A percentile compares a stretch with the other conserved stretches of the same genome.
Evolutionary conservation across 169 alveolate genomes (phyloP).

Genomic region (Amoebophrya sp.): DNA sequence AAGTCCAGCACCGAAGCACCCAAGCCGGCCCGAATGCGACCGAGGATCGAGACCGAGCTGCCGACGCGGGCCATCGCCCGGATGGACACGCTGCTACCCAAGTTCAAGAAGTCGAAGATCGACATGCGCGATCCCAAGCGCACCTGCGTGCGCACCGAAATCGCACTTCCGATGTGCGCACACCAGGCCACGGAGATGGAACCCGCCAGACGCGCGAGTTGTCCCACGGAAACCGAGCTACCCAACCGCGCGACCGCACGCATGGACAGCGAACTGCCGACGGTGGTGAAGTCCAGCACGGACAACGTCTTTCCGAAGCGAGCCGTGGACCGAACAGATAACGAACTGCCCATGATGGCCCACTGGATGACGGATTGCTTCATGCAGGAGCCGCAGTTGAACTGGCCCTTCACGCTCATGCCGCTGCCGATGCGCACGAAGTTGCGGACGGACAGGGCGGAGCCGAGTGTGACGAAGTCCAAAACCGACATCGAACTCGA

Average conservation of each 20-base stretch:
- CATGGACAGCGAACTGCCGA: background rate
- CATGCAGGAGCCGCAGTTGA: slow-evolving; percentile 24
- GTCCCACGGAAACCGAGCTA: background rate
- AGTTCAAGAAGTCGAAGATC: slow-evolving; percentile 3
- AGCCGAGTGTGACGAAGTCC: background rate
- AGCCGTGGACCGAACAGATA: background rate
- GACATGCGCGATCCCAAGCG: background rate
- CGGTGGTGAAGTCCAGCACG: background rate
- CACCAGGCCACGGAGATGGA: background rate
- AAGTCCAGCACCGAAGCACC: background rate
- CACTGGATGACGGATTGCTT: background rate
- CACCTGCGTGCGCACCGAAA: background rate
- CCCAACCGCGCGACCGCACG: background rate
- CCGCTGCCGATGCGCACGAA: slow-evolving; percentile 19
- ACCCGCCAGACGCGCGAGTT: background rate
- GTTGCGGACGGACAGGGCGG: background rate
- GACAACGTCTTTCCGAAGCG: background rate
- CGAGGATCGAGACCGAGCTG: background rate
- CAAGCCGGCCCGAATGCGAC: background rate
- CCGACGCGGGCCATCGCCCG: slow-evolving; percentile 8
- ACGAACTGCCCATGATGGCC: background rate
- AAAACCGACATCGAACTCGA: background rate
- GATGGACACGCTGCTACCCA: background rate
- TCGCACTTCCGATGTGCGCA: background rate
- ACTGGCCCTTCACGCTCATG: background rate